Conservation (phyloP, 768 basidiomycete genomes). For the Termitomyces sp. region DNA sequence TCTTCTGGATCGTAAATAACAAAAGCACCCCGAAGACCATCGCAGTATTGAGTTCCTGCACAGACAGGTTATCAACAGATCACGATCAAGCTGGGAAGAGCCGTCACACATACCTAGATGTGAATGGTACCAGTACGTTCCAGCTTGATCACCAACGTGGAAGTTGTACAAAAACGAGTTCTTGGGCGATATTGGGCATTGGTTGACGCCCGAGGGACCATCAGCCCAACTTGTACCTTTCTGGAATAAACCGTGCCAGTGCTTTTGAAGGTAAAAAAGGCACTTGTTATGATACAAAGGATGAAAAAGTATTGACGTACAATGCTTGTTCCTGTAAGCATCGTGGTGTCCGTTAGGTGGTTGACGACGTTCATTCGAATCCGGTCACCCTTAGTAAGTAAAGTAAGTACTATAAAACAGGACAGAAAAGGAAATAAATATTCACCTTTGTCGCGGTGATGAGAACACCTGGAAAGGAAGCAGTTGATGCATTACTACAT, state of each 20-base stretch:
- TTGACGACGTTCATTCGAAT: background rate
- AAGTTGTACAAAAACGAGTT: background rate
- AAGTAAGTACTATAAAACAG: background rate
- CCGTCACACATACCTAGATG: background rate
- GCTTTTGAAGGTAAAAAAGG: background rate
- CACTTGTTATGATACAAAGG: background rate
- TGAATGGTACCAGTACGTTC: constrained; percentile 5
- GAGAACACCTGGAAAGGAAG: background rate
- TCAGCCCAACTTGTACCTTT: background rate
- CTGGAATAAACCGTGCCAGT: constrained; percentile 3
- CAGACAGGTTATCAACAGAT: background rate
- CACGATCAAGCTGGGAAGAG: background rate
- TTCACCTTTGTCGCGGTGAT: background rate
- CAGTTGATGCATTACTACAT: background rate
- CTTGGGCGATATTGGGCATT: background rate
- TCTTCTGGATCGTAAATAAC: constrained; percentile 2
- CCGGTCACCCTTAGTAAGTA: background rate
- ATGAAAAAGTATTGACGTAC: background rate
- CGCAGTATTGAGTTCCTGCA: constrained; percentile 3
- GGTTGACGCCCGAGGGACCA: background rate
- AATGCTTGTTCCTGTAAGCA: background rate
- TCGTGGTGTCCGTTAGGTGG: background rate
- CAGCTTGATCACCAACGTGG: background rate
- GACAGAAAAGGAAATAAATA: too few relatives aligned
- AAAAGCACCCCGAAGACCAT: background rate